Evolutionary conservation across 1,284 basidiomycete genomes (phyloP), one percentile per base, ranked within the genome.

Genomic region (Ceratorhiza oryzae-sativae): DNA sequence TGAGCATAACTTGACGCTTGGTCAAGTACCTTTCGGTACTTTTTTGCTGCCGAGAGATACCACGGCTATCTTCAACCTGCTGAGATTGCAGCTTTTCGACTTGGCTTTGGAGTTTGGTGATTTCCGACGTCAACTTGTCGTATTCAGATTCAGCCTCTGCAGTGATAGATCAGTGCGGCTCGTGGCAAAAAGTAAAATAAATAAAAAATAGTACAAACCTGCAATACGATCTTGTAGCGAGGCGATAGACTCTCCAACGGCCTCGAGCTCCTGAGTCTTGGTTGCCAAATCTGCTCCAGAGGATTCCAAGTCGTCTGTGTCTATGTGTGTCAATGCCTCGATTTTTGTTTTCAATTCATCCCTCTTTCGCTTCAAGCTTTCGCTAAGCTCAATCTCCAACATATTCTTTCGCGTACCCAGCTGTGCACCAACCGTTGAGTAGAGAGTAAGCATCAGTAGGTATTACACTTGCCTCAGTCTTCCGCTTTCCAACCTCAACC

Each of bases 301-400:
- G 15, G 83, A 83, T 1, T 83, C 80, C 20, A 59, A 78, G 56
- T 86, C 86, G 15, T 87, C 90, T n/a, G 84, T 84, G 56, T 86
- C 88, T 0, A 84, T 83, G 65, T 89, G 90, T 58, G 86, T 91
- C 20, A 92, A 82, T 59, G 86, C 82, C 75, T 98, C 95, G 15
- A 98, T 82, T 78, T 92, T 92, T 46, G 83, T 81, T 48, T 88
- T 87, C 1, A 98, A 78, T 77, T 96, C 94, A 70, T 94, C 90
- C 46, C 88, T 85, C 15, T 90, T 86, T 2, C 95, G 86, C 20
- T 89, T 85, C 18, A 98, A 84, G 75, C 90, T 90, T 79, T 99
- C 97, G 75, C 92, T 94, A 39, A 99, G 84, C 80, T 99, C 97
- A 65, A 98, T 96, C 79, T 98, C 94, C 25, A 98, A 82, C 13